Evolutionary conservation across 345 rosid species (phyloP).

Genomic region (Punica granatum): DNA sequence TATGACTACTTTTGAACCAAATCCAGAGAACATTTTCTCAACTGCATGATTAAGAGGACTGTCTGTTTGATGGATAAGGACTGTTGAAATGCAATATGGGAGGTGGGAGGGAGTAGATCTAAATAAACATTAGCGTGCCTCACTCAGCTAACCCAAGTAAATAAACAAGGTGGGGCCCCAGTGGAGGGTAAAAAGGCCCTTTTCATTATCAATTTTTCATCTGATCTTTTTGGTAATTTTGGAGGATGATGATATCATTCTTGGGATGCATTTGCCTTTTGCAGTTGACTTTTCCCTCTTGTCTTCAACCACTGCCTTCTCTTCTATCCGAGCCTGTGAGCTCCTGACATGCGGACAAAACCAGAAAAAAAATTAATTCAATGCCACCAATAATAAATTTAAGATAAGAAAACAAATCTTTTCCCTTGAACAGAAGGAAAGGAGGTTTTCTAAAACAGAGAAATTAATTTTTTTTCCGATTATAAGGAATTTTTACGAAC

Average conservation of each 20-base stretch:
- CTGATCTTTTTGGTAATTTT: constrained; percentile 32
- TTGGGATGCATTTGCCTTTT: constrained; percentile 65
- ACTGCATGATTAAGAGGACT: no score
- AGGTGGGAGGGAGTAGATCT: background rate
- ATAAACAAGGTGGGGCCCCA: background rate
- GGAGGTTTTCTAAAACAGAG: background rate
- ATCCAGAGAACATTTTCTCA: no score
- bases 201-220: background rate
- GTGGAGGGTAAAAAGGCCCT: background rate
- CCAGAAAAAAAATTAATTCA: no score
- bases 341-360: constrained; percentile 24
- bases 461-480: no score
- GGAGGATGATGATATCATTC: constrained; percentile 35
- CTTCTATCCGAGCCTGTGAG: constrained; percentile 3
- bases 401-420: background rate
- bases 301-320: constrained; percentile 9
- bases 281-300: constrained; percentile 20
- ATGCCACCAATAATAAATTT: background rate
- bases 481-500: background rate
- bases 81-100: no score
- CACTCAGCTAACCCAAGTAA: background rate
- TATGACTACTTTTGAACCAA: no score
- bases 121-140: background rate
- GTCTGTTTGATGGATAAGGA: no score
- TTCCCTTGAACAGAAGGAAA: no score